phyloP scores from a whole-genome alignment of 2,329 filamentous ascomycete species.

The Botryosphaeria dothidea region DNA sequence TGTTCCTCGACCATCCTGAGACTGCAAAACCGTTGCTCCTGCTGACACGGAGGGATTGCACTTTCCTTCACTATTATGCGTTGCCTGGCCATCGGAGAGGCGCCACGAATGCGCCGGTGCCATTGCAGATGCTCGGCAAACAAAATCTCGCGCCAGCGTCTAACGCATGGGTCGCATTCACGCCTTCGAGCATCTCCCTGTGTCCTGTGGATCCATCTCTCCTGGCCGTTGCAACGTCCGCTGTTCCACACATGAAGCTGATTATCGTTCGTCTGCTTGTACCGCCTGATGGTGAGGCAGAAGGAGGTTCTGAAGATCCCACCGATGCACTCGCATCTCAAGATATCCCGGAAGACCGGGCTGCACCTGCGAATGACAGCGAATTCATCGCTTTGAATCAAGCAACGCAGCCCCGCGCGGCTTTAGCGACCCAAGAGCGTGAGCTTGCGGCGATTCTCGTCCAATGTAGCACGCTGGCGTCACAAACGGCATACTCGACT shows the following conservation, averaged over 20 bases:
- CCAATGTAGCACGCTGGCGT: slow-evolving; percentile 60
- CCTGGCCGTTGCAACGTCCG: slow-evolving; percentile 61
- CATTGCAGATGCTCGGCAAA: slow-evolving; percentile 50
- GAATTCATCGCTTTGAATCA: slow-evolving; percentile 42
- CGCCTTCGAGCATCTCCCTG: slow-evolving; percentile 58
- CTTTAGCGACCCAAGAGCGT: slow-evolving; percentile 54
- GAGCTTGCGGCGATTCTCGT: slow-evolving; percentile 62
- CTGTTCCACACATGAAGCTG: slow-evolving; percentile 63
- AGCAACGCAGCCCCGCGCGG: slow-evolving; percentile 53
- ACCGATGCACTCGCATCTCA: not conserved
- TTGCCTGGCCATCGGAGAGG: slow-evolving; percentile 26
- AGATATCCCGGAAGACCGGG: not conserved
- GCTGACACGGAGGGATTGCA: slow-evolving; percentile 59
- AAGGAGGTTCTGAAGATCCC: not conserved
- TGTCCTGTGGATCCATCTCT: slow-evolving; percentile 57
- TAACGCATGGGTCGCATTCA: slow-evolving; percentile 65
- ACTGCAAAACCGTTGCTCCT: slow-evolving; percentile 51
- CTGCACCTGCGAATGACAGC: not conserved
- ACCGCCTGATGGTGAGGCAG: slow-evolving; percentile 34
- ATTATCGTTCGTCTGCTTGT: slow-evolving; percentile 60
- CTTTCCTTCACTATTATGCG: slow-evolving; percentile 58
- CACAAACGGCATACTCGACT: slow-evolving; percentile 66
- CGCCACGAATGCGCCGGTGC: not conserved
- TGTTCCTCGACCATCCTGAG: slow-evolving; percentile 55
- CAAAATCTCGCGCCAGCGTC: slow-evolving; percentile 65